These are phyloP conservation scores for Pseudopyrenochaeta lycopersici DNA, from an alignment of 2,329 filamentous ascomycete species.

Conservation along the genomic window DNA sequence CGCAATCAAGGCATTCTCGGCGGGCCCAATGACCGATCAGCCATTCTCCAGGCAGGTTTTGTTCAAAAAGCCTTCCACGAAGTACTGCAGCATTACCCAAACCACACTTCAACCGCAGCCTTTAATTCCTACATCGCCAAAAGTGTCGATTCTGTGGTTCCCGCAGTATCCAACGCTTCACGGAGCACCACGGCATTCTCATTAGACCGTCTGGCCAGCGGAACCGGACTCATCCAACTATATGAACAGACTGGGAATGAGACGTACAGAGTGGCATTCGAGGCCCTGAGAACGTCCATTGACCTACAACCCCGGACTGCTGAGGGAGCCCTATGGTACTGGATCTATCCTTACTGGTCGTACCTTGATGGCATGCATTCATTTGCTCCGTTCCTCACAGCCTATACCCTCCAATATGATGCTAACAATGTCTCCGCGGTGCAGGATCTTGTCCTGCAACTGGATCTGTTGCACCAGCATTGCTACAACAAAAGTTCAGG, in stretches of 20 bases:
- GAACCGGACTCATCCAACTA: slow-evolving; percentile 32
- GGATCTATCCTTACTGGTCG: slow-evolving; percentile 60
- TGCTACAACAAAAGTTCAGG: slow-evolving; percentile 53
- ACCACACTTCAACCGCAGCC: slow-evolving; percentile 3
- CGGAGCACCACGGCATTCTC: slow-evolving; percentile 27
- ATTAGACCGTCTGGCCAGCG: slow-evolving; percentile 44
- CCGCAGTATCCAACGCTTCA: slow-evolving; percentile 24
- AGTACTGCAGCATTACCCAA: slow-evolving; percentile 20
- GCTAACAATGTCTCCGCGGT: slow-evolving; percentile 11
- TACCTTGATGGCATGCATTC: slow-evolving; percentile 65
- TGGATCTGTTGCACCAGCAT: slow-evolving; percentile 55
- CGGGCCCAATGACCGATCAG: slow-evolving; percentile 24
- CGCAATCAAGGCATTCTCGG: slow-evolving; percentile 42
- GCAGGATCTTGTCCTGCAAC: slow-evolving; percentile 22
- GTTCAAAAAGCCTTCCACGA: slow-evolving; percentile 44
- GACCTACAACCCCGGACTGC: slow-evolving; percentile 37
- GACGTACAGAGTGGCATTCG: slow-evolving; percentile 15
- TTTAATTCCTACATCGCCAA: slow-evolving; percentile 18
- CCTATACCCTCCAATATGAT: slow-evolving; percentile 24
- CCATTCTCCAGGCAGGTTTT: slow-evolving; percentile 41
- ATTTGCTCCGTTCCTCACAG: slow-evolving; percentile 54
- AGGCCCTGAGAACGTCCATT: slow-evolving; percentile 33
- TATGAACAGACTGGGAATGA: slow-evolving; percentile 19
- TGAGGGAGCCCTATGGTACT: slow-evolving; percentile 48
- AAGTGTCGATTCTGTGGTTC: slow-evolving; percentile 28